Evolutionary conservation across 768 basidiomycete genomes (phyloP).

Genomic region (Rhodotorula sphaerocarpa): DNA sequence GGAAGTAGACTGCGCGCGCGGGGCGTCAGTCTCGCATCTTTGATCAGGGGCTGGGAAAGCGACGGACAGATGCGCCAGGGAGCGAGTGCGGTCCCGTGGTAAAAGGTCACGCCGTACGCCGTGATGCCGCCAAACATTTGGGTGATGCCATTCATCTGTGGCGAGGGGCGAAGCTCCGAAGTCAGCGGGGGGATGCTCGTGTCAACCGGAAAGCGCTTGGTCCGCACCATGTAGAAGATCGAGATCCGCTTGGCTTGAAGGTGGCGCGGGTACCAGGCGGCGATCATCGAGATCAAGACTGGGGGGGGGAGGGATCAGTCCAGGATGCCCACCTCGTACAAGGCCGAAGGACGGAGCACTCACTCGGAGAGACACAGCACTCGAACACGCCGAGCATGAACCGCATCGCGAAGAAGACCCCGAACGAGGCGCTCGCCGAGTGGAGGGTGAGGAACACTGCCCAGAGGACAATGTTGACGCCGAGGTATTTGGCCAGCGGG

Average conservation of each 20-base stretch:
- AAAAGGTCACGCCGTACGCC: slow-evolving; percentile 55
- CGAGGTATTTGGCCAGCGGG: slow-evolving; percentile 40
- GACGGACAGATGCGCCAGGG: slow-evolving; percentile 47
- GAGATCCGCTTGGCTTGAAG: slow-evolving; percentile 58
- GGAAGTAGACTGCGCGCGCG: slow-evolving; percentile 5
- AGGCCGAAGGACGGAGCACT: slow-evolving; percentile 35
- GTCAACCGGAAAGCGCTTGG: no score
- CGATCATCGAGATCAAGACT: slow-evolving; percentile 54
- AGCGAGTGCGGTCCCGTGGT: slow-evolving; percentile 49
- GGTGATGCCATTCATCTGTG: slow-evolving; percentile 49
- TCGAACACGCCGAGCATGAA: slow-evolving; percentile 51
- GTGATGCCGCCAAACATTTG: slow-evolving; percentile 51
- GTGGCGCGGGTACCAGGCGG: slow-evolving; percentile 64
- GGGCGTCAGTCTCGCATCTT: not conserved
- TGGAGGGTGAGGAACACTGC: slow-evolving; percentile 53
- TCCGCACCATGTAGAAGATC: slow-evolving; percentile 61
- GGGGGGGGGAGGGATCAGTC: no score
- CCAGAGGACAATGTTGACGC: slow-evolving; percentile 57
- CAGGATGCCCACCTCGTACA: no score
- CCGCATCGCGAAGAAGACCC: slow-evolving; percentile 57
- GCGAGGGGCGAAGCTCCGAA: not conserved
- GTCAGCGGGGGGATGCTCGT: no score
- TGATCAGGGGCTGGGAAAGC: no score
- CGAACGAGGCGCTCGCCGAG: slow-evolving; percentile 53
- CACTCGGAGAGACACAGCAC: slow-evolving; percentile 54